Base-by-base conservation (phyloP, 2,329 filamentous ascomycete genomes). In the Xylaria digitata region DNA sequence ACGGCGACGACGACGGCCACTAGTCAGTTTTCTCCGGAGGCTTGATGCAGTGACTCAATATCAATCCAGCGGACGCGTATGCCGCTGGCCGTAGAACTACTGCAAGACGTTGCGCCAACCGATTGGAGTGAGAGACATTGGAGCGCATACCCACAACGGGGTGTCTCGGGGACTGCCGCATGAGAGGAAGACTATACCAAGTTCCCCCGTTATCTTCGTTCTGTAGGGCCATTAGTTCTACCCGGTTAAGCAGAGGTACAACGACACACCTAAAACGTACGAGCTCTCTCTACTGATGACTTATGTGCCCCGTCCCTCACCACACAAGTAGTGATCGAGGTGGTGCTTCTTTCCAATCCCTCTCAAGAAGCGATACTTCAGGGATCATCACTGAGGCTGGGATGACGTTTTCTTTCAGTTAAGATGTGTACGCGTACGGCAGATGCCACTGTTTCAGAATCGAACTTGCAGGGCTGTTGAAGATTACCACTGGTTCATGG, bases 1-100 rank as follows among this genome's bases (percentile, higher is more conserved):
- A 67, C 61, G 68, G 59, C 30, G 26, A 55, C 53, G 30, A 40
- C 54, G 66, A 42, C 54, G 45, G 42, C 50, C 6, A 48, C 40
- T 48, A 52, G 49, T 50, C 59, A 65, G 60, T 62, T 59, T 45
- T 50, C 43, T 40, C 61, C 63, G 67, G 63, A 59, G 60, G 37
- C 30, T 59, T 65, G 26, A 66, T 64, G 61, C 57, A 57, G 63
- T 70, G 67, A 56, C 43, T 54, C 63, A 49, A 52, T 59, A 34
- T 34, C 64, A 69, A 66, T 56, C 54, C 43, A 68, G 63, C 66
- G 68, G 62, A 67, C 61, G 61, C 62, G 62, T 68, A 75, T 73
- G 74, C 71, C 66, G 64, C 70, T 57, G 66, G 67, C 74, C 71
- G 73, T 71, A 63, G 65, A 71, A 55, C 46, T 56, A 32, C 67